Conservation (phyloP, 179 eudicot species). For the Heliamphora pulchella region DNA sequence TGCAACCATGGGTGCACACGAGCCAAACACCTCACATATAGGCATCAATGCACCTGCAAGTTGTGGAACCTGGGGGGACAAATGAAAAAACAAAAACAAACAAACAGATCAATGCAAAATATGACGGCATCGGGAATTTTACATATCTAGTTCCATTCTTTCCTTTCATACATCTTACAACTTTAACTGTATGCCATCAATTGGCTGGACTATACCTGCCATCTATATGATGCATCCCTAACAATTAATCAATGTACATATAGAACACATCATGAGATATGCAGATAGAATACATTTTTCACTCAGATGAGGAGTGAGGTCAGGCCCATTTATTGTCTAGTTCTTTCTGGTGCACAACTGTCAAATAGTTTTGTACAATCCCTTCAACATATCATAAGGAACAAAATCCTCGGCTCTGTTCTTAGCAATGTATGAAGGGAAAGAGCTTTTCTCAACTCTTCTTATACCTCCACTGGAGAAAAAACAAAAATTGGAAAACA, state of each 20-base stretch:
- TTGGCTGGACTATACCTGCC: not conserved
- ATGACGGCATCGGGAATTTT: not conserved
- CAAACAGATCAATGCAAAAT: constrained; percentile 6
- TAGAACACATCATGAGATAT: not conserved
- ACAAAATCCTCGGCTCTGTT: not conserved
- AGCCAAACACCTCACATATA: constrained; percentile 46
- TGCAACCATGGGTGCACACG: constrained; percentile 20
- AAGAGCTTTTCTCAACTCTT: not conserved
- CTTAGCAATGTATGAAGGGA: not conserved
- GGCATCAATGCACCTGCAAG: constrained; percentile 96
- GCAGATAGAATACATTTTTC: not conserved
- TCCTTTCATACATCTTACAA: not conserved
- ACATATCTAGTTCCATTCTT: not conserved
- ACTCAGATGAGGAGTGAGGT: not conserved
- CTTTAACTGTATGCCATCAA: not conserved
- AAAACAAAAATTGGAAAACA: not conserved
- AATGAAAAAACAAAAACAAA: not conserved
- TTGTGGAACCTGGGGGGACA: constrained; percentile 67
- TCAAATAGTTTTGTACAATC: not conserved
- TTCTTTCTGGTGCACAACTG: not conserved
- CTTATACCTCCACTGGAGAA: not conserved
- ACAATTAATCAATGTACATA: no score
- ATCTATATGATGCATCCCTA: not conserved
- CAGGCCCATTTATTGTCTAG: not conserved
- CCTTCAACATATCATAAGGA: not conserved